Evolutionary conservation across 306 rosid genomes (phyloP).

Genomic region (Casuarina equisetifolia): DNA sequence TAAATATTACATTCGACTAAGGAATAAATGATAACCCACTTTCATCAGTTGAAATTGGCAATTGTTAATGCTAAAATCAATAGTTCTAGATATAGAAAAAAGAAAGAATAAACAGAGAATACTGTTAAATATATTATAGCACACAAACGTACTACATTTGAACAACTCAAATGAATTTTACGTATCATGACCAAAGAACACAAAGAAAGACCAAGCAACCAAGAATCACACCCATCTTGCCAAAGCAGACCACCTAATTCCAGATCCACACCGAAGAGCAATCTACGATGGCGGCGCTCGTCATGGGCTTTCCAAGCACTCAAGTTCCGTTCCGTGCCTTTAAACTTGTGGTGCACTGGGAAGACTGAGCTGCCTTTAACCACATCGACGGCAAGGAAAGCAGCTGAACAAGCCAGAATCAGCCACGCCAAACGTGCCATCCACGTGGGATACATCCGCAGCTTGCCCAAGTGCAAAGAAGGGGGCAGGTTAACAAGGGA

Average conservation of each 20-base stretch:
- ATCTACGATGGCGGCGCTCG: conserved; percentile 59
- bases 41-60: not conserved
- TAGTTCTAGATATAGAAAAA: not conserved
- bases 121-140: not conserved
- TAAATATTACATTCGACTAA: not conserved
- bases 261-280: conserved; percentile 65
- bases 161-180: not conserved
- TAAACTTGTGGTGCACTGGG: conserved; percentile 62
- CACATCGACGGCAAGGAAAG: conserved; percentile 17
- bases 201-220: not conserved
- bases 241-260: conserved; percentile 72
- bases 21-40: no score
- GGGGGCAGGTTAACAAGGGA: no score
- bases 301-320: conserved; percentile 64
- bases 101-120: not conserved
- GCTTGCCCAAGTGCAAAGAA: no score
- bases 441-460: conserved; percentile 45
- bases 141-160: not conserved
- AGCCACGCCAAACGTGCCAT: conserved; percentile 15
- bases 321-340: conserved; percentile 41
- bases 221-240: conserved; percentile 57
- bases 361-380: conserved; percentile 50
- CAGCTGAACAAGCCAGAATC: conserved; percentile 20
- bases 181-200: not conserved
- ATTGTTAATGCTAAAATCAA: not conserved